These are phyloP conservation scores for Adansonia madagascariensis DNA, from an alignment of 441 rosid species.

Conservation along the genomic window DNA sequence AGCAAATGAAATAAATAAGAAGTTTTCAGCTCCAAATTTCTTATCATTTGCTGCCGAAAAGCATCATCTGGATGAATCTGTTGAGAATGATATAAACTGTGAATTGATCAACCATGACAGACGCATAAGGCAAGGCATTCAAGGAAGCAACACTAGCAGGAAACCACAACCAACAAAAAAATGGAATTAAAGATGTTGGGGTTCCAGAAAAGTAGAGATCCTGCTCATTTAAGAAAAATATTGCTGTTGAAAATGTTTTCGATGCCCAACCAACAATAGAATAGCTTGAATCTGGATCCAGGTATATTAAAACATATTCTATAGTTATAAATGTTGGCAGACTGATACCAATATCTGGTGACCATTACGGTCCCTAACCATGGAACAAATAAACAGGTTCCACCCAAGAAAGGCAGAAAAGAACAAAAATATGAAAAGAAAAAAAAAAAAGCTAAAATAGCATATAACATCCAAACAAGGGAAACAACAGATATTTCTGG, in stretches of 20 bases:
- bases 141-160: constrained; percentile 10
- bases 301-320: constrained; percentile 94
- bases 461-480: background rate
- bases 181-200: background rate
- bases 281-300: constrained; percentile 84
- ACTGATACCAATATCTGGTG: constrained; percentile 72
- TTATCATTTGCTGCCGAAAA: constrained; percentile 94
- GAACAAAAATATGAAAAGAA: background rate
- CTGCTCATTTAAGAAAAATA: constrained; percentile 95
- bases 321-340: constrained; percentile 95
- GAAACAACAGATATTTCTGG: background rate
- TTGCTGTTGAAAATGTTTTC: constrained; percentile 66
- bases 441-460: background rate
- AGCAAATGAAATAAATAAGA: constrained; percentile 19
- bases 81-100: constrained; percentile 34
- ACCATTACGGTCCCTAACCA: constrained; percentile 30
- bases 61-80: constrained; percentile 97
- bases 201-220: constrained; percentile 39
- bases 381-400: constrained; percentile 20
- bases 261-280: constrained; percentile 85
- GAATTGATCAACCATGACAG: constrained; percentile 10
- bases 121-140: constrained; percentile 7
- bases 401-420: constrained; percentile 16
- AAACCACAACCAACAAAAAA: background rate
- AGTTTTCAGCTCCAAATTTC: constrained; percentile 78